Conservation (phyloP, 176 grass and related monocot species). For the Rhynchospora pubera region DNA sequence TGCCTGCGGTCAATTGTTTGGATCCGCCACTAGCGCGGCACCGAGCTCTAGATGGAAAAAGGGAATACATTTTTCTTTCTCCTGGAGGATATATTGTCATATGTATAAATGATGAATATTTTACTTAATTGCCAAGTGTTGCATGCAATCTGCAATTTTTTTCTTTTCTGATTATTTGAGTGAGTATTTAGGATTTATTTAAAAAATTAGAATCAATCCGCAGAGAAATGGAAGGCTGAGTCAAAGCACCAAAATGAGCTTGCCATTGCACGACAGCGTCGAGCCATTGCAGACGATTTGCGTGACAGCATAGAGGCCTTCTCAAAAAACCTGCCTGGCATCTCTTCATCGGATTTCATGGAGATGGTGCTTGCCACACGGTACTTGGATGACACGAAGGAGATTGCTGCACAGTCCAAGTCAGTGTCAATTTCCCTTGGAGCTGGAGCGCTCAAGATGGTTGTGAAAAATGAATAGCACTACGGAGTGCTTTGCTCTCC, state of each 20-base stretch:
- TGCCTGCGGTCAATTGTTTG: too few species aligned
- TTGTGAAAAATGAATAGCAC: too few species aligned
- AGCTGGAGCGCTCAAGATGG: slow-evolving; percentile 40
- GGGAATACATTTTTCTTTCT: not conserved
- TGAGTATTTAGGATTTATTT: not conserved
- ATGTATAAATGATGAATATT: not conserved
- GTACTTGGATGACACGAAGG: slow-evolving; percentile 87
- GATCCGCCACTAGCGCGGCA: too few species aligned
- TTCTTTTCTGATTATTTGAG: not conserved
- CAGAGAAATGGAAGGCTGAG: slow-evolving; percentile 25
- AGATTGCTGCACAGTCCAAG: slow-evolving; percentile 59
- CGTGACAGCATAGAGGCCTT: slow-evolving; percentile 69
- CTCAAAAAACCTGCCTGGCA: slow-evolving; percentile 57
- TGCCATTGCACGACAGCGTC: slow-evolving; percentile 31
- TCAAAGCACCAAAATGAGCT: slow-evolving; percentile 24
- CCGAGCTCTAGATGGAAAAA: not conserved
- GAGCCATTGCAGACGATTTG: slow-evolving; percentile 56
- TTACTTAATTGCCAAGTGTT: not conserved
- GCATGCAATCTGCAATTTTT: not conserved
- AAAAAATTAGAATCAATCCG: not conserved
- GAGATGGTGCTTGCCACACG: slow-evolving; percentile 81
- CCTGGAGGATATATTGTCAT: not conserved
- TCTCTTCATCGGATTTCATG: slow-evolving; percentile 69
- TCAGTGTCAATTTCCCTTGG: slow-evolving; percentile 78
- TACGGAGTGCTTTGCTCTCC: too few species aligned